Base-by-base conservation (phyloP, 352 stramenopile species). In the Pilasporangium apinafurcum region DNA sequence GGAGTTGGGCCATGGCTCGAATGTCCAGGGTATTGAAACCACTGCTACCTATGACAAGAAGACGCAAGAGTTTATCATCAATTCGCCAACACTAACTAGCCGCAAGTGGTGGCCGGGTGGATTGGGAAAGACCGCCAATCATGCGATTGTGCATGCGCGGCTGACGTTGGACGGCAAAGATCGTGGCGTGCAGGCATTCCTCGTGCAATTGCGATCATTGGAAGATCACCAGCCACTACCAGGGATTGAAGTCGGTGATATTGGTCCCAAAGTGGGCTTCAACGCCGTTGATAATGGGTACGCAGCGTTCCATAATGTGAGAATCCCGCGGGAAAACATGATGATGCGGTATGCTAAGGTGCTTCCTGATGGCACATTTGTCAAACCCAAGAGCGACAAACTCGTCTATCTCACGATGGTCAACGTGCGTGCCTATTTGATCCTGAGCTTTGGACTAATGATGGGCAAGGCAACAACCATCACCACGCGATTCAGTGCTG, bases 91-190 rank as follows among this genome's bases (percentile, higher is more conserved):
- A 9, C 48, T 98, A 20, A 98, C 93, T 24, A 84, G 73, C 39
- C 71, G 77, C 48, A 99, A 98, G 63, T 98, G 96, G 79, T 99
- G 96, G 96, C 92, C 92, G 4, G 91, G 90, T 20, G 95, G 83
- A 2, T 62, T 98, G 7, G 92, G 86, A 16, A 83, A 86, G 48
- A 96, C 87, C 0, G 88, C 83, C 17, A 97, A 82, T 49, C 81
- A 96, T 56, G 92, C 92, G 20, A 95, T 97, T 57, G 75, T 97
- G 0, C 96, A 97, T 58, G 88, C 90, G 3, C 83, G 83, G 14
- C 60, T 98, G 1, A 56, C 69, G 0, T 29, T 78, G 0, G 59
- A 69, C 13, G 56, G 53, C 3, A 66, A 69, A 22, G 62, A 94
- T 53, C 62, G 74, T 6, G 94, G 94, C 16, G 84, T 98, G 24